These are phyloP conservation scores for Anthoceros angustus DNA, from an alignment of 225 moss, liverwort and hornwort genomes.

Conservation along the genomic window DNA sequence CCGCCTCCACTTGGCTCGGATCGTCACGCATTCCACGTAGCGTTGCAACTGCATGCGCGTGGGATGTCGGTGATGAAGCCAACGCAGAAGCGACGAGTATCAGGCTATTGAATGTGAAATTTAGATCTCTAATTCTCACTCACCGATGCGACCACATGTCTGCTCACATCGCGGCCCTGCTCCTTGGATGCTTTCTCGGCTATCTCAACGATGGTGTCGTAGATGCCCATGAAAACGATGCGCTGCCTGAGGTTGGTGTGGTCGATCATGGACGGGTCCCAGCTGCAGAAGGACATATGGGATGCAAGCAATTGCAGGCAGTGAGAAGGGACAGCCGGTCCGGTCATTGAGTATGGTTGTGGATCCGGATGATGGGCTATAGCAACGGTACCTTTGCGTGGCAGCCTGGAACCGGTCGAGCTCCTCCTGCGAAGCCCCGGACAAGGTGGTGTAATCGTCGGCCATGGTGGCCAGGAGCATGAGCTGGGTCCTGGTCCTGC, in stretches of 20 bases:
- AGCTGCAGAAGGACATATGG: neutral
- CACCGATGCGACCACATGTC: neutral
- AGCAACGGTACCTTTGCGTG: neutral
- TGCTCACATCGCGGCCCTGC: conserved; percentile 3
- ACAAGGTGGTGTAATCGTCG: neutral
- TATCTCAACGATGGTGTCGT: neutral
- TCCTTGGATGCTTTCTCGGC: neutral
- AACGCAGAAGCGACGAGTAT: neutral
- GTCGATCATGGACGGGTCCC: neutral
- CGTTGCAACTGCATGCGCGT: neutral
- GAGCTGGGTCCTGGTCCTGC: neutral
- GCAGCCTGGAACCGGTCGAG: neutral
- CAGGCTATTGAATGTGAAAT: neutral
- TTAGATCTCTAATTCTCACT: neutral
- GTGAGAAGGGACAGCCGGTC: neutral
- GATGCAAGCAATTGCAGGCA: neutral
- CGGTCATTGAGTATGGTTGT: neutral
- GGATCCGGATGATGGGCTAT: neutral
- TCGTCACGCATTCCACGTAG: neutral
- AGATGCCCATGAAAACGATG: neutral
- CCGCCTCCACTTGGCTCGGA: neutral
- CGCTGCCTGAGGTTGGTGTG: neutral
- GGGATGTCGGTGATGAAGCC: neutral
- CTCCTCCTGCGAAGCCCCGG: neutral
- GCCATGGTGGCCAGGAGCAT: neutral